These are phyloP conservation scores for Penicillium paxilli DNA, from an alignment of 495 filamentous ascomycete species.

Conservation along the genomic window DNA sequence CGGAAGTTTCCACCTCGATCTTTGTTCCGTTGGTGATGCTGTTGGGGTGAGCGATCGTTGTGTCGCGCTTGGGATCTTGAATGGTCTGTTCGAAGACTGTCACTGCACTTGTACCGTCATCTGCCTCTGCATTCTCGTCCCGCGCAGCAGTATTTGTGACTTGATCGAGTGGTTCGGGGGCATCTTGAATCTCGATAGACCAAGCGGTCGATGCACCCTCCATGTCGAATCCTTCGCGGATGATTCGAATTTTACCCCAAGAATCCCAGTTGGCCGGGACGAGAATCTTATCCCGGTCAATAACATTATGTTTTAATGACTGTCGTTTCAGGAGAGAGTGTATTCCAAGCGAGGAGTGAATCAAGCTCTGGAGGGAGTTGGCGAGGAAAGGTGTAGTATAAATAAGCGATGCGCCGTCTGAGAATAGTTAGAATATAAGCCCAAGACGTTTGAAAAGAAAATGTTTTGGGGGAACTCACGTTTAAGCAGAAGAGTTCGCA, in stretches of 20 bases:
- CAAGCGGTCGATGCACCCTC: slow-evolving; percentile 82
- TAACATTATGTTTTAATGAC: slow-evolving; percentile 88
- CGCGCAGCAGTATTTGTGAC: slow-evolving; percentile 14
- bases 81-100: slow-evolving; percentile 78
- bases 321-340: slow-evolving; percentile 83
- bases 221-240: slow-evolving; percentile 92
- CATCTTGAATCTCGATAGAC: slow-evolving; percentile 74
- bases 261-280: slow-evolving; percentile 98
- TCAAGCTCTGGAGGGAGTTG: slow-evolving; percentile 75
- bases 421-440: slow-evolving; percentile 18
- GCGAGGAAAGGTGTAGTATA: slow-evolving; percentile 82
- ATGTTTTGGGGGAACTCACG: slow-evolving; percentile 51
- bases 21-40: slow-evolving; percentile 42
- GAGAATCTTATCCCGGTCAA: slow-evolving; percentile 91
- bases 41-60: slow-evolving; percentile 48
- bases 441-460: not conserved
- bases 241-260: slow-evolving; percentile 93
- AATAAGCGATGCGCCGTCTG: slow-evolving; percentile 87
- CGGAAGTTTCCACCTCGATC: slow-evolving; percentile 68
- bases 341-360: slow-evolving; percentile 87
- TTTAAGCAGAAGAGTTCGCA: slow-evolving; percentile 82
- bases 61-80: slow-evolving; percentile 65
- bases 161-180: slow-evolving; percentile 35
- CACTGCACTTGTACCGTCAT: slow-evolving; percentile 58
- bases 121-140: slow-evolving; percentile 22